These are phyloP conservation scores for Starmerella ratchasimensis DNA, from an alignment of 805 yeast genomes.

Conservation along the genomic window DNA sequence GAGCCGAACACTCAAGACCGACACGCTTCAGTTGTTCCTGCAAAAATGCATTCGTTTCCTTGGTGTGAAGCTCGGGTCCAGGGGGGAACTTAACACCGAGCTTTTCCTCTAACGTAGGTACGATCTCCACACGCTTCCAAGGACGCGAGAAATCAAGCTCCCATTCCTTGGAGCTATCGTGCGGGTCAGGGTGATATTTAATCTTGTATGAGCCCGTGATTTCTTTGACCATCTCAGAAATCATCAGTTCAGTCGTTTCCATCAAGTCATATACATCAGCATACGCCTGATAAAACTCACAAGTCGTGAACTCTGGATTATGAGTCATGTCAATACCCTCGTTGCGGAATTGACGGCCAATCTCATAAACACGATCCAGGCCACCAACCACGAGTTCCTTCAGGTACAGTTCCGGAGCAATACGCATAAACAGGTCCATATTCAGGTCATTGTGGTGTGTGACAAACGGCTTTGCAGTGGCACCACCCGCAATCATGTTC, in stretches of 20 bases:
- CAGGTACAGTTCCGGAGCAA: conserved; percentile 94
- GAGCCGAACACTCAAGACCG: conserved; percentile 79
- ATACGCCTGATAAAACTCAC: conserved; percentile 96
- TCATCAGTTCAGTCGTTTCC: conserved; percentile 76
- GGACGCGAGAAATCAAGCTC: conserved; percentile 86
- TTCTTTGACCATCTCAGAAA: conserved; percentile 94
- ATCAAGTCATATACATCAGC: conserved; percentile 94
- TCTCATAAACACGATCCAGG: conserved; percentile 93
- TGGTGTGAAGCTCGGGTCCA: conserved; percentile 88
- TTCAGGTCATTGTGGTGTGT: conserved; percentile 95
- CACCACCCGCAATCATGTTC: conserved; percentile 99
- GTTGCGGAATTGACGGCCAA: conserved; percentile 97
- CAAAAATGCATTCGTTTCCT: conserved; percentile 83
- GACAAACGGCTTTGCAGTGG: conserved; percentile 94
- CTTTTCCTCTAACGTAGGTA: conserved; percentile 81
- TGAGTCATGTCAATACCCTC: conserved; percentile 98
- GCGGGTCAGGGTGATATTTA: conserved; percentile 87
- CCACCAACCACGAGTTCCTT: conserved; percentile 98
- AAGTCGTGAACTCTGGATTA: conserved; percentile 97
- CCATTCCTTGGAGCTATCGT: conserved; percentile 50
- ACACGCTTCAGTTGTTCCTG: conserved; percentile 62
- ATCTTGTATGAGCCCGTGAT: conserved; percentile 82
- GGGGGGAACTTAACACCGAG: conserved; percentile 85
- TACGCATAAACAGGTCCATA: conserved; percentile 94
- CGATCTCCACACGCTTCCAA: conserved; percentile 98